These are phyloP conservation scores for Elsinoe fawcettii DNA, from an alignment of 2,329 filamentous ascomycete species.

Conservation along the genomic window DNA sequence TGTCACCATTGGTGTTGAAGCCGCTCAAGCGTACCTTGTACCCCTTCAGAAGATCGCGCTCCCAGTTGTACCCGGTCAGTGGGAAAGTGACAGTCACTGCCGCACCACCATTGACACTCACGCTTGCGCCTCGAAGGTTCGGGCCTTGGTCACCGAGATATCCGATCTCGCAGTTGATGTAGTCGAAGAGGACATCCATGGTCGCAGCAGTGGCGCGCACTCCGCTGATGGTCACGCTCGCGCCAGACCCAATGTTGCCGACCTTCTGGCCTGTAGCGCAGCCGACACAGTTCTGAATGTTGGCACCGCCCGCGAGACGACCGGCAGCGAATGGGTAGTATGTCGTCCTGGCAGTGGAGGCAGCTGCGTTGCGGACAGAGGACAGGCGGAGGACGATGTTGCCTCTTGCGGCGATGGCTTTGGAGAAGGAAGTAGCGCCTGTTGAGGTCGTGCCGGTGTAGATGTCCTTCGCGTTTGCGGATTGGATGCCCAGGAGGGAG, in stretches of 20 bases:
- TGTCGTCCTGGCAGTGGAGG: conserved; percentile 17
- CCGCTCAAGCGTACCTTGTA: conserved; percentile 24
- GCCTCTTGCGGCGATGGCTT: conserved; percentile 24
- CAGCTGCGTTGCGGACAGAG: conserved; percentile 22
- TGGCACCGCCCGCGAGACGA: conserved; percentile 27
- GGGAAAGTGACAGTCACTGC: conserved; percentile 33
- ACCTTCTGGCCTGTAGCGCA: conserved; percentile 30
- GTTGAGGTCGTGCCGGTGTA: conserved; percentile 26
- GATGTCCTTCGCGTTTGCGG: conserved; percentile 31
- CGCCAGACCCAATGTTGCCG: conserved; percentile 25
- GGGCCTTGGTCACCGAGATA: conserved; percentile 29
- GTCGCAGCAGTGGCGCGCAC: conserved; percentile 26
- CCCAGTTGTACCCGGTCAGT: conserved; percentile 35
- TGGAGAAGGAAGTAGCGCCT: conserved; percentile 21
- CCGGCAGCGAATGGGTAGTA: conserved; percentile 31
- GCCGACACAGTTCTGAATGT: conserved; percentile 26
- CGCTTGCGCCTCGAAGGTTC: conserved; percentile 32
- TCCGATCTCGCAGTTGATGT: conserved; percentile 35
- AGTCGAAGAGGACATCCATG: conserved; percentile 33
- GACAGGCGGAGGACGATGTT: conserved; percentile 30
- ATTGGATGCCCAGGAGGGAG: conserved; percentile 26
- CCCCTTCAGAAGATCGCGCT: conserved; percentile 24
- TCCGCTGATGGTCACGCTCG: conserved; percentile 26
- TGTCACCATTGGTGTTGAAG: conserved; percentile 22
- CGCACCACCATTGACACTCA: conserved; percentile 32